Conservation (phyloP, 2,329 filamentous ascomycete genomes). For the Colletotrichum tofieldiae region DNA sequence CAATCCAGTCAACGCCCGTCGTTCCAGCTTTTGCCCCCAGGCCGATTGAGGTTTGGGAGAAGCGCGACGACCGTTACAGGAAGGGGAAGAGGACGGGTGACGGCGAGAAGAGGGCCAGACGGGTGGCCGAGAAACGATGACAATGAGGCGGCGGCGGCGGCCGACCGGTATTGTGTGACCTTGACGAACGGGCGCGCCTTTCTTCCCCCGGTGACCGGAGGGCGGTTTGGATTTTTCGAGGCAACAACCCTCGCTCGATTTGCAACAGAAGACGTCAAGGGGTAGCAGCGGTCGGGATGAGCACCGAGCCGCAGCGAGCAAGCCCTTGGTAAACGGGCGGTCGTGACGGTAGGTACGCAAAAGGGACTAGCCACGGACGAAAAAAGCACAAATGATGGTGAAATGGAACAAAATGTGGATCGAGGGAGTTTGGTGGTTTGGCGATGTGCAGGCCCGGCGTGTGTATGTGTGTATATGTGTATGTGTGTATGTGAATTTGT, state of each 20-base stretch:
- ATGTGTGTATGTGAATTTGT: not conserved
- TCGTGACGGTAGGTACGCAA: not conserved
- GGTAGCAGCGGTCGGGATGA: constrained; percentile 17
- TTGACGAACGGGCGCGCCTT: constrained; percentile 25
- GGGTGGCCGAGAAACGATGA: constrained; percentile 11
- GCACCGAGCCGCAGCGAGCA: constrained; percentile 26
- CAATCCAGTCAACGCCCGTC: constrained; percentile 18
- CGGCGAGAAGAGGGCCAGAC: not conserved
- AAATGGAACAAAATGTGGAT: constrained; percentile 31
- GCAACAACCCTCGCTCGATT: constrained; percentile 17
- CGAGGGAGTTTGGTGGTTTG: constrained; percentile 24
- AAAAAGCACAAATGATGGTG: constrained; percentile 24
- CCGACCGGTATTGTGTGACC: constrained; percentile 32
- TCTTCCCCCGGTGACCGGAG: constrained; percentile 16
- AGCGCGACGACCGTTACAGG: constrained; percentile 25
- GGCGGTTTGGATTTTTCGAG: constrained; percentile 7
- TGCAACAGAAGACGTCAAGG: constrained; percentile 6
- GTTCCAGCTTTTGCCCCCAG: constrained; percentile 35
- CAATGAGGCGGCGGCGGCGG: constrained; percentile 9
- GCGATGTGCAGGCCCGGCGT: constrained; percentile 13
- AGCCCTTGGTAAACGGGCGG: not conserved
- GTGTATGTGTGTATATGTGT: constrained; percentile 3
- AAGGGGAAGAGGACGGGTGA: not conserved
- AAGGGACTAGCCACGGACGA: constrained; percentile 13
- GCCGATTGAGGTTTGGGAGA: constrained; percentile 12